Percentiles rank a stretch among this genome's conserved stretches.
These are phyloP conservation scores for Beta lomatogona DNA, from an alignment of 179 eudicot species.

Conservation along the genomic window DNA sequence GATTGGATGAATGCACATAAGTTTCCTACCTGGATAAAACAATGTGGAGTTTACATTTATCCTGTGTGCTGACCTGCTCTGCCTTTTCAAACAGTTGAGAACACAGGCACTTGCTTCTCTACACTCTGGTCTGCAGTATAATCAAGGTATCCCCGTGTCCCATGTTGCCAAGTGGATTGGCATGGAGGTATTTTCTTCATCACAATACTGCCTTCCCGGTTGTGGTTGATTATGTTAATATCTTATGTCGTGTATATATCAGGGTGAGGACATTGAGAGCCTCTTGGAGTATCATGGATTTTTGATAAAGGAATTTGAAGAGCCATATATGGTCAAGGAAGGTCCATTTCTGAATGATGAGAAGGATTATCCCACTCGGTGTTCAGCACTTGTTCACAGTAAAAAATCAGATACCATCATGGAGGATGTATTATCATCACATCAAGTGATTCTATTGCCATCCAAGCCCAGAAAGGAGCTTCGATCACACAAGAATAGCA, in stretches of 20 bases:
- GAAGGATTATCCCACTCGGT: conserved; percentile 67
- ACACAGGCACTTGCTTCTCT: conserved; percentile 94
- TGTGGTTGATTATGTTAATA: conserved; percentile 2
- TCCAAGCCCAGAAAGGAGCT: conserved; percentile 36
- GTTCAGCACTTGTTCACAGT: conserved; percentile 69
- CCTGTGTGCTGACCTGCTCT: conserved; percentile 26
- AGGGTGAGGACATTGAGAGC: conserved; percentile 58
- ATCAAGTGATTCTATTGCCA: conserved; percentile 26
- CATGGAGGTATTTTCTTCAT: conserved; percentile 65
- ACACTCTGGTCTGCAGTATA: conserved; percentile 81
- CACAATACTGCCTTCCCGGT: not conserved
- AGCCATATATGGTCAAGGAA: conserved; percentile 93
- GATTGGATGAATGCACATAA: conserved; percentile 6
- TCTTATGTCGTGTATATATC: conserved; percentile 22
- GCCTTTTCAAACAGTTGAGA: conserved; percentile 62
- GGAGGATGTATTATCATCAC: conserved; percentile 63
- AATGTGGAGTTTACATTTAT: not conserved
- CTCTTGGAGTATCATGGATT: conserved; percentile 90
- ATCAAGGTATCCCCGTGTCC: conserved; percentile 84
- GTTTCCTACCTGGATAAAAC: not conserved
- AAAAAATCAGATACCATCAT: conserved; percentile 64
- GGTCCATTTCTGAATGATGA: conserved; percentile 70
- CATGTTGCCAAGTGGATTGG: conserved; percentile 89
- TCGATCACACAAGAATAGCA: conserved; percentile 32
- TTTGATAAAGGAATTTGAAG: conserved; percentile 75